Evolutionary conservation across 805 yeast species (phyloP).

Genomic region (Candida nonsorbophila): DNA sequence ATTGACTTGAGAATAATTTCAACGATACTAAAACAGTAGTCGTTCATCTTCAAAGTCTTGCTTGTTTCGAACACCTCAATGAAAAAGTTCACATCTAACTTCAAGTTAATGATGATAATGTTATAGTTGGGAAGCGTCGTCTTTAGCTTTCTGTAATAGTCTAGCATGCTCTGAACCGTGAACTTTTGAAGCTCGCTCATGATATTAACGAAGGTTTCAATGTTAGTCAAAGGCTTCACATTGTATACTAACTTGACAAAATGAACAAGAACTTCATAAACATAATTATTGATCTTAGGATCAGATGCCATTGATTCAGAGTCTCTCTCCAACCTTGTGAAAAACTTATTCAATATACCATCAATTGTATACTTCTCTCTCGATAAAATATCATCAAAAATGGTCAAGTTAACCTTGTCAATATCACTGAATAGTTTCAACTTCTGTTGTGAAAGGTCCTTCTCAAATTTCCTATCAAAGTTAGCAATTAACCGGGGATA

Average conservation of each 20-base stretch:
- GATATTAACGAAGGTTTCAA: conserved; percentile 27
- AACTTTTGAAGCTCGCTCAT: conserved; percentile 34
- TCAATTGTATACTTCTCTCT: conserved; percentile 31
- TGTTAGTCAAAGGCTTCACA: conserved; percentile 35
- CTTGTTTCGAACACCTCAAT: conserved; percentile 35
- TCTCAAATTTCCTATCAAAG: conserved; percentile 31
- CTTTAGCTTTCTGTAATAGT: conserved; percentile 19
- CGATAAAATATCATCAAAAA: conserved; percentile 34
- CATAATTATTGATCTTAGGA: conserved; percentile 31
- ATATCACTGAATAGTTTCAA: conserved; percentile 36
- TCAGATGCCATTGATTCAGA: conserved; percentile 2
- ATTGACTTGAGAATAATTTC: conserved; percentile 24
- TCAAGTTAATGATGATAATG: conserved; percentile 20
- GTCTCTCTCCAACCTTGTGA: conserved; percentile 7
- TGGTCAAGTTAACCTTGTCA: conserved; percentile 33
- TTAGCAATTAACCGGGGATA: conserved; percentile 26
- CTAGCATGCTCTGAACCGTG: conserved; percentile 28
- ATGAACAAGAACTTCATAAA: conserved; percentile 34
- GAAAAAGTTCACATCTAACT: conserved; percentile 33
- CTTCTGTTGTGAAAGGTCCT: conserved; percentile 30
- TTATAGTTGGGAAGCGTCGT: conserved; percentile 8
- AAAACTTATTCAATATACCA: conserved; percentile 20
- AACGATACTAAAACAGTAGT: conserved; percentile 24
- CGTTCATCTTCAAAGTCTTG: conserved; percentile 27
- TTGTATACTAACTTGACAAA: conserved; percentile 35